Evolutionary conservation across 1,139 yeast genomes (phyloP).

Genomic region (Hemisphaericaspora xylofermentans): DNA sequence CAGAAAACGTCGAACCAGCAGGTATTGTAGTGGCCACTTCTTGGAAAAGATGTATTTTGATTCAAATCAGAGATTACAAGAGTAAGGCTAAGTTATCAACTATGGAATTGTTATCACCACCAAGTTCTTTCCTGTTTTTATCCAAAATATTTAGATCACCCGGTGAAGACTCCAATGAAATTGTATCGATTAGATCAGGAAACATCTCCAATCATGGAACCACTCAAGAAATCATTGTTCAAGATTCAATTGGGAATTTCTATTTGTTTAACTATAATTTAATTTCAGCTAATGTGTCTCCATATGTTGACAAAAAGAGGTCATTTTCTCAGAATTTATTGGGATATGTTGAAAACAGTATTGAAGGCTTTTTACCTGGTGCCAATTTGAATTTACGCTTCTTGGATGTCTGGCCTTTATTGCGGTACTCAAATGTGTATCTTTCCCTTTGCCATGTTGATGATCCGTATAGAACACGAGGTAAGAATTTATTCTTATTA

Average conservation of each 20-base stretch:
- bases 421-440: slow-evolving; percentile 34
- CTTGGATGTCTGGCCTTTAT: slow-evolving; percentile 54
- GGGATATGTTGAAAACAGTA: slow-evolving; percentile 30
- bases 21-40: slow-evolving; percentile 75
- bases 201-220: slow-evolving; percentile 51
- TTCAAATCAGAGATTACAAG: slow-evolving; percentile 64
- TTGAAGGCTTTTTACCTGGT: slow-evolving; percentile 43
- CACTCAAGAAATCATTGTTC: slow-evolving; percentile 41
- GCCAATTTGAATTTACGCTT: slow-evolving; percentile 34
- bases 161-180: slow-evolving; percentile 36
- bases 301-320: slow-evolving; percentile 27
- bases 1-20: slow-evolving; percentile 69
- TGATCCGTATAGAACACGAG: slow-evolving; percentile 18
- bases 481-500: slow-evolving; percentile 42
- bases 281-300: slow-evolving; percentile 30
- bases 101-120: slow-evolving; percentile 29
- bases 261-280: slow-evolving; percentile 33
- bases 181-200: slow-evolving; percentile 63
- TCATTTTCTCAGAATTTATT: slow-evolving; percentile 31
- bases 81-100: slow-evolving; percentile 57
- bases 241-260: slow-evolving; percentile 46
- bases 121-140: slow-evolving; percentile 23
- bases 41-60: slow-evolving; percentile 61
- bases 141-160: slow-evolving; percentile 22
- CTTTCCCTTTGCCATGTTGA: slow-evolving; percentile 45